phyloP scores from a whole-genome alignment of 176 grass and related monocot genomes.

The Triticum timopheevii region DNA sequence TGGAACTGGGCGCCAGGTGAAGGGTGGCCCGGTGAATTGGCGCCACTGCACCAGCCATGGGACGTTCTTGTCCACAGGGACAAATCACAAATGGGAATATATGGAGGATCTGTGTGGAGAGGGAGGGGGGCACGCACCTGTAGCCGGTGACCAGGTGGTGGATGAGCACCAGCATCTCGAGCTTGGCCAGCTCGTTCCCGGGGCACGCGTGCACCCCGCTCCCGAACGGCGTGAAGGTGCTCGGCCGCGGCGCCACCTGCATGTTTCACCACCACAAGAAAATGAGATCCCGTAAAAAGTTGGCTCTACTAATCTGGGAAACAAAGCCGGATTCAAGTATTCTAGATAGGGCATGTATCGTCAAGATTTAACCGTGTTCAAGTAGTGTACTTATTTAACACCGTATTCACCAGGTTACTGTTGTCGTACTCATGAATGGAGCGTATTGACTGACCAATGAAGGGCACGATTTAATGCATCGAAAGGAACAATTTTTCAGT shows the following conservation, averaged over 20 bases:
- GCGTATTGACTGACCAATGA: background rate
- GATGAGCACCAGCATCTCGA: slow-evolving; percentile 92
- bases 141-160: slow-evolving; percentile 86
- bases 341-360: background rate
- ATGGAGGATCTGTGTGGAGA: slow-evolving; percentile 18
- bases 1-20: slow-evolving; percentile 6
- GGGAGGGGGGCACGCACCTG: slow-evolving; percentile 43
- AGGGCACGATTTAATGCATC: slow-evolving; percentile 9
- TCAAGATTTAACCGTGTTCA: background rate
- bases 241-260: slow-evolving; percentile 79
- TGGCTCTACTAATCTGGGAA: background rate
- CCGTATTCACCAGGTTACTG: background rate
- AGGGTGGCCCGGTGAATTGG: background rate
- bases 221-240: slow-evolving; percentile 88
- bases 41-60: background rate
- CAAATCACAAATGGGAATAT: slow-evolving; percentile 20
- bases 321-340: background rate
- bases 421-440: background rate
- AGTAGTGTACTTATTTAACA: background rate
- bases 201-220: slow-evolving; percentile 90
- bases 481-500: slow-evolving; percentile 31
- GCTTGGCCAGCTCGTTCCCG: slow-evolving; percentile 89
- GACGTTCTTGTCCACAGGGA: background rate
- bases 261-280: background rate
- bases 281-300: background rate